Conservation (phyloP, 495 filamentous ascomycete species). For the Aspergillus sclerotiicarbonarius region DNA sequence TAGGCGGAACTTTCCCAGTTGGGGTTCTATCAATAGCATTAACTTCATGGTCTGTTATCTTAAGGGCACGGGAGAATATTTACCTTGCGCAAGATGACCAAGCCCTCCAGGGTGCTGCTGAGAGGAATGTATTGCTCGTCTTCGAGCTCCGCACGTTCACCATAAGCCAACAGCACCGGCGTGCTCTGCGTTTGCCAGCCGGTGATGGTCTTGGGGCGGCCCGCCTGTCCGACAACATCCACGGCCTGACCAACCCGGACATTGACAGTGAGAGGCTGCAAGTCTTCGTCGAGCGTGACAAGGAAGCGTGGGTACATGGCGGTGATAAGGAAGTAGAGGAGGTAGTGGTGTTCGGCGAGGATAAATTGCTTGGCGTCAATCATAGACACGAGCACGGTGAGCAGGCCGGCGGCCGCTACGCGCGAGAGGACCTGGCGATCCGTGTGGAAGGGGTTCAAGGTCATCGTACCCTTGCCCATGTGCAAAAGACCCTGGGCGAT, state of each 20-base stretch:
- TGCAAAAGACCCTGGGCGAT: conserved; percentile 97
- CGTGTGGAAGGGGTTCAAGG: conserved; percentile 95
- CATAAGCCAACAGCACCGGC: conserved; percentile 86
- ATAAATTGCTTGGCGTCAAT: conserved; percentile 96
- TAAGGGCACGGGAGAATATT: conserved; percentile 15
- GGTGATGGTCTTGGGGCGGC: conserved; percentile 96
- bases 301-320: conserved; percentile 97
- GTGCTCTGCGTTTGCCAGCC: conserved; percentile 99
- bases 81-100: conserved; percentile 97
- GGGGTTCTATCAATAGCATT: conserved; percentile 46
- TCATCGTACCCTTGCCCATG: conserved; percentile 98
- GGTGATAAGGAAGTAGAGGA: conserved; percentile 97
- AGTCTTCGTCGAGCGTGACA: conserved; percentile 89
- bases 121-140: conserved; percentile 95
- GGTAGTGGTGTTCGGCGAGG: conserved; percentile 82
- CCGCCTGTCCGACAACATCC: conserved; percentile 95
- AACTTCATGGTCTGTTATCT: conserved; percentile 14
- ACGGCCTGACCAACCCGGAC: conserved; percentile 97
- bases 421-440: conserved; percentile 92
- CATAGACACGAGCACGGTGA: conserved; percentile 86
- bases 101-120: conserved; percentile 85
- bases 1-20: conserved; percentile 50
- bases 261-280: conserved; percentile 92
- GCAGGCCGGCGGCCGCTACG: conserved; percentile 84
- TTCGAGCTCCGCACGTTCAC: conserved; percentile 93